Conservation (phyloP, 495 filamentous ascomycete species). For the Cercophora scortea region DNA sequence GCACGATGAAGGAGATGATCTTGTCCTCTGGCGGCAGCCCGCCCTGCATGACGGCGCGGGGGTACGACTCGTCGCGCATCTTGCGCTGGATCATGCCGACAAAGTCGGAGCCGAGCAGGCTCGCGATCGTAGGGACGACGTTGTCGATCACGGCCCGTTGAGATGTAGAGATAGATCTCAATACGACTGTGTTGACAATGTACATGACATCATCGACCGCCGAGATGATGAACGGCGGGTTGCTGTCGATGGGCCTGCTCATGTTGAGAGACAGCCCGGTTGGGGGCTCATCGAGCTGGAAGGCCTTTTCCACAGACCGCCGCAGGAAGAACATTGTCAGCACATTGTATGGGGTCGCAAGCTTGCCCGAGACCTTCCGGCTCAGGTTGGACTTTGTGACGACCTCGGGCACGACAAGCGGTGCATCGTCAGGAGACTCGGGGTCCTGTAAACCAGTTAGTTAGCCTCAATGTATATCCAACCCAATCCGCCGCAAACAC, state of each 20-base stretch:
- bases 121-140: slow-evolving; percentile 71
- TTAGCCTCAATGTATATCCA: slow-evolving; percentile 8
- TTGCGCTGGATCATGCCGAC: slow-evolving; percentile 95
- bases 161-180: slow-evolving; percentile 76
- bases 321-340: slow-evolving; percentile 96
- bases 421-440: slow-evolving; percentile 32
- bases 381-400: slow-evolving; percentile 65
- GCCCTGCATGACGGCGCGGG: slow-evolving; percentile 64
- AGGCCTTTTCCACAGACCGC: slow-evolving; percentile 90
- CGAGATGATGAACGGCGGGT: slow-evolving; percentile 86
- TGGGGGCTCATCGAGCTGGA: slow-evolving; percentile 95
- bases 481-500: not conserved
- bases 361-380: slow-evolving; percentile 64
- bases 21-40: slow-evolving; percentile 75
- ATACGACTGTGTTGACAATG: slow-evolving; percentile 86
- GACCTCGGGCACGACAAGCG: slow-evolving; percentile 57
- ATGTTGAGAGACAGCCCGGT: slow-evolving; percentile 66
- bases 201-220: slow-evolving; percentile 99
- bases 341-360: slow-evolving; percentile 70
- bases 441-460: slow-evolving; percentile 30
- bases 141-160: slow-evolving; percentile 65
- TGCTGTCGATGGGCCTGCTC: slow-evolving; percentile 55
- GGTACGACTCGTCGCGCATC: slow-evolving; percentile 93
- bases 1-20: slow-evolving; percentile 76
- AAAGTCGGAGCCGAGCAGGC: slow-evolving; percentile 88